Percentiles rank a stretch among this genome's conserved stretches.
These are phyloP conservation scores for Irpex sp. DNA, from an alignment of 1,284 basidiomycete genomes.

Conservation along the genomic window DNA sequence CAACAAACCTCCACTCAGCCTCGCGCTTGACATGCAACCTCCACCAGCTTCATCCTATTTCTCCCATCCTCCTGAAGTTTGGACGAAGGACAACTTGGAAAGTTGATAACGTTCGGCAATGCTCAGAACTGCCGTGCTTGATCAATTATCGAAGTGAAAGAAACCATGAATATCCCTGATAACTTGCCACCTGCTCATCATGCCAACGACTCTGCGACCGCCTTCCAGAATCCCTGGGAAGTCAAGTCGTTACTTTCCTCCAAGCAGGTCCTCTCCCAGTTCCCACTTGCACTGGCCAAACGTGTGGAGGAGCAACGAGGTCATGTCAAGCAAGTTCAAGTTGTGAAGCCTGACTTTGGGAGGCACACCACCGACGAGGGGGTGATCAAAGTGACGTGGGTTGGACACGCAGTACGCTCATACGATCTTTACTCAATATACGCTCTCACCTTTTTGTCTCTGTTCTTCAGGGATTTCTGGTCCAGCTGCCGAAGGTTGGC, in stretches of 20 bases:
- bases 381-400: slow-evolving; percentile 28
- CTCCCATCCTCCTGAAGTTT: background rate
- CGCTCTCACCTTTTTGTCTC: background rate
- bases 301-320: slow-evolving; percentile 3
- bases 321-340: slow-evolving; percentile 13
- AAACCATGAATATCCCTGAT: slow-evolving; percentile 2
- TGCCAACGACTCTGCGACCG: slow-evolving; percentile 13
- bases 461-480: slow-evolving; percentile 24
- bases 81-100: background rate
- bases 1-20: background rate
- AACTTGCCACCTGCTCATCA: slow-evolving; percentile 16
- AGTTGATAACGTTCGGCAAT: background rate
- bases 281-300: slow-evolving; percentile 15
- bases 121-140: background rate
- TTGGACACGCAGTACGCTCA: slow-evolving; percentile 30
- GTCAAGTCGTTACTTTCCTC: slow-evolving; percentile 14
- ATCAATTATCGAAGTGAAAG: background rate
- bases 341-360: slow-evolving; percentile 24
- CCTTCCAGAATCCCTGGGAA: slow-evolving; percentile 24
- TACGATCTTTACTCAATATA: background rate
- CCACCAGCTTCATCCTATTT: background rate
- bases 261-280: slow-evolving; percentile 12
- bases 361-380: slow-evolving; percentile 8
- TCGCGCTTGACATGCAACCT: background rate
- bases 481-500: slow-evolving; percentile 22